These are phyloP conservation scores for Butyriboletus loyo DNA, from an alignment of 768 basidiomycete genomes.

Conservation along the genomic window DNA sequence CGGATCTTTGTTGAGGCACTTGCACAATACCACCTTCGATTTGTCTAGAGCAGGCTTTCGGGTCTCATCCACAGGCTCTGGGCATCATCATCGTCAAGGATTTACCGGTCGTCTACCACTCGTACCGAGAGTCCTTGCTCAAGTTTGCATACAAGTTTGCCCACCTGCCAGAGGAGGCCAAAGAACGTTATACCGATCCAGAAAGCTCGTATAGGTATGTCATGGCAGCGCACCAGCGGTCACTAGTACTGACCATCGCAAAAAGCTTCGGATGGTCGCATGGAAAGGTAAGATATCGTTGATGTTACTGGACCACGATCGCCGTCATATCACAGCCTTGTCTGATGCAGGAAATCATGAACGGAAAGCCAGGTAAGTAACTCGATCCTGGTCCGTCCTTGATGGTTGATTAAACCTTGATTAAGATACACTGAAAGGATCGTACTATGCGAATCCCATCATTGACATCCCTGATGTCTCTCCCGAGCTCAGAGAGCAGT, in stretches of 20 bases:
- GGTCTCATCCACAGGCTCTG: constrained; percentile 68
- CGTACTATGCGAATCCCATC: constrained; percentile 84
- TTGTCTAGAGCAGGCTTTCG: constrained; percentile 71
- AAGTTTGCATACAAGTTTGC: constrained; percentile 76
- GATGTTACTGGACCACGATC: not conserved
- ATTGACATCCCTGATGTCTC: constrained; percentile 64
- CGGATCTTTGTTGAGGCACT: not conserved
- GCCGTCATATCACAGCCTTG: not conserved
- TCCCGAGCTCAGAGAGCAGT: constrained; percentile 46
- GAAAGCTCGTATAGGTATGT: constrained; percentile 71
- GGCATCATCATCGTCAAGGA: constrained; percentile 83
- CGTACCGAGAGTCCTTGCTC: constrained; percentile 69
- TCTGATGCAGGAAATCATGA: constrained; percentile 81
- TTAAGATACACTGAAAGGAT: constrained; percentile 83
- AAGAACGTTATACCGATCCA: constrained; percentile 76
- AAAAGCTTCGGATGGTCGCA: constrained; percentile 94
- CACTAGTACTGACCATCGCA: not conserved
- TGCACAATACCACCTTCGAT: not conserved
- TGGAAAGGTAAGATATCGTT: constrained; percentile 64
- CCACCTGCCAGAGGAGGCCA: constrained; percentile 55
- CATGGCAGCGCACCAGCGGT: not conserved
- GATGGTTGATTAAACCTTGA: constrained; percentile 1
- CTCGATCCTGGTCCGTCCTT: not conserved
- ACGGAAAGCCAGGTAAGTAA: constrained; percentile 78
- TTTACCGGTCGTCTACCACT: constrained; percentile 63